Conservation (phyloP, 1,139 yeast genomes). For the Sugiyamaella novakii region DNA sequence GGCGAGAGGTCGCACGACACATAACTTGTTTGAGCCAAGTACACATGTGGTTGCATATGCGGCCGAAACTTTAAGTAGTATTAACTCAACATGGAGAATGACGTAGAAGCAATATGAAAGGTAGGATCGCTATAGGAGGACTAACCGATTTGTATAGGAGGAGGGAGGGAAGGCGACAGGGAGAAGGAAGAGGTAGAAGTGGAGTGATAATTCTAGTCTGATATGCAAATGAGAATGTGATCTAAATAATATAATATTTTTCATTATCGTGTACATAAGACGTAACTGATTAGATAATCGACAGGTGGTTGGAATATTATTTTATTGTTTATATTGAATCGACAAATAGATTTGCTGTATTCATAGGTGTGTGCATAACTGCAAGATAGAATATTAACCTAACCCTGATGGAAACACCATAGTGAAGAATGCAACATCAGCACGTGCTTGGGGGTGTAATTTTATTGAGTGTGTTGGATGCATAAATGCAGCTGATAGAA, state of each 20-base stretch:
- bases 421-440: not conserved
- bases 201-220: too few relatives aligned
- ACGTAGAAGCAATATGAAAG: conserved; percentile 3
- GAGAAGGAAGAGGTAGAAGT: not conserved
- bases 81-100: conserved; percentile 1
- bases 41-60: conserved; percentile 12
- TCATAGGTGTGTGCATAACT: not conserved
- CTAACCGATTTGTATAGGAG: too few relatives aligned
- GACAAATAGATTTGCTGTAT: not conserved
- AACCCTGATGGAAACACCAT: too few relatives aligned
- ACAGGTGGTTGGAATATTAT: not conserved
- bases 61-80: conserved; percentile 6
- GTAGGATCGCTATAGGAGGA: too few relatives aligned
- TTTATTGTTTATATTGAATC: too few relatives aligned
- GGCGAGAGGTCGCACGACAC: conserved; percentile 8
- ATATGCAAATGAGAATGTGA: too few relatives aligned
- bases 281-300: too few relatives aligned
- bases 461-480: too few relatives aligned
- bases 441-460: too few relatives aligned
- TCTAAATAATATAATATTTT: too few relatives aligned
- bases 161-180: not conserved
- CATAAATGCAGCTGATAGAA: too few relatives aligned
- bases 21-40: conserved; percentile 5
- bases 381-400: not conserved
- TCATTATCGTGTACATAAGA: too few relatives aligned